A percentile compares a stretch with the other conserved stretches of the same genome.
These are phyloP conservation scores for Acorus calamus DNA, from an alignment of 106 monocot genomes.

Conservation along the genomic window DNA sequence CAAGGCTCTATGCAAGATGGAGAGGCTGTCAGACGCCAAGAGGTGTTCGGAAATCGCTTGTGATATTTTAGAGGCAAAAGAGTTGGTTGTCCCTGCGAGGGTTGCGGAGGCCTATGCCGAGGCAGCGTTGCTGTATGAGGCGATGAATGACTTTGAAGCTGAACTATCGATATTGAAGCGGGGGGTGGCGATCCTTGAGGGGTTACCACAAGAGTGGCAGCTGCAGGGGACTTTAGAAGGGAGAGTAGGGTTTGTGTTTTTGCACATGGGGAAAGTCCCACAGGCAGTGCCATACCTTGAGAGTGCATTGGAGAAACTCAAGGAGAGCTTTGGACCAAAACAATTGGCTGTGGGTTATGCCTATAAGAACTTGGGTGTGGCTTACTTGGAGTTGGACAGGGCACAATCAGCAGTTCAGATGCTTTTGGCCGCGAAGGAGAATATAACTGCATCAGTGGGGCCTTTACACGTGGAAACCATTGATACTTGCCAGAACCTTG, in stretches of 20 bases:
- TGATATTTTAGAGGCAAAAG: slow-evolving; percentile 49
- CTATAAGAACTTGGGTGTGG: slow-evolving; percentile 57
- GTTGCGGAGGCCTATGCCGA: slow-evolving; percentile 65
- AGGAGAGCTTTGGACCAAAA: slow-evolving; percentile 58
- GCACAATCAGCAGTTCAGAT: slow-evolving; percentile 21
- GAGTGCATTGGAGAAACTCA: slow-evolving; percentile 46
- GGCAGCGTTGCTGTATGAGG: slow-evolving; percentile 73
- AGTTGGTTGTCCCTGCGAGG: slow-evolving; percentile 19
- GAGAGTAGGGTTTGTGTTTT: slow-evolving; percentile 82
- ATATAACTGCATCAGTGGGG: slow-evolving; percentile 29
- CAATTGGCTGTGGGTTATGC: slow-evolving; percentile 65
- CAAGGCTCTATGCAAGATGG: slow-evolving; percentile 40
- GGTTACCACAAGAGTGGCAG: slow-evolving; percentile 52
- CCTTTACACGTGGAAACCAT: slow-evolving; percentile 42
- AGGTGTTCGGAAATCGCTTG: slow-evolving; percentile 64
- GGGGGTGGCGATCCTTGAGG: slow-evolving; percentile 38
- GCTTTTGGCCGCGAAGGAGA: slow-evolving; percentile 34
- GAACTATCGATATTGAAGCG: slow-evolving; percentile 59
- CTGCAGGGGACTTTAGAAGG: slow-evolving; percentile 56
- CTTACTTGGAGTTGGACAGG: slow-evolving; percentile 36
- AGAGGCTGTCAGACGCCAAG: slow-evolving; percentile 59
- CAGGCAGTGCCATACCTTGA: slow-evolving; percentile 67
- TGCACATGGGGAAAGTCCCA: slow-evolving; percentile 38
- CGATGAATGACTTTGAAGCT: slow-evolving; percentile 65
- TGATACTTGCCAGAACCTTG: slow-evolving; percentile 46